Evolutionary conservation across 495 filamentous ascomycete species (phyloP).

Genomic region (Talaromyces trachyspermus): DNA sequence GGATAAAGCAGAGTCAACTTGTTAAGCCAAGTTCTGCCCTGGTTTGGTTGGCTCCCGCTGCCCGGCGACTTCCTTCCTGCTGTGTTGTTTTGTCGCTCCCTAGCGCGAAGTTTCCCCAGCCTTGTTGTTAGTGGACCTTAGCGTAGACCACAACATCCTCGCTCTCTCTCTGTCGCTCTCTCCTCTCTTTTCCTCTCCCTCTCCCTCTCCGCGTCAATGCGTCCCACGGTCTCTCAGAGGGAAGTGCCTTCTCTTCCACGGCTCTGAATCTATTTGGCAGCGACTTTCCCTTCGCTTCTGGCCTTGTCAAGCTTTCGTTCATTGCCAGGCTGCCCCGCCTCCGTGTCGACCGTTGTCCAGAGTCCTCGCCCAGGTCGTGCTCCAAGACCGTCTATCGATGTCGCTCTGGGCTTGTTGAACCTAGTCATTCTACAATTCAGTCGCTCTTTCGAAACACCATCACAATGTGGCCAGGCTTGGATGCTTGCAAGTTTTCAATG

Average conservation of each 20-base stretch:
- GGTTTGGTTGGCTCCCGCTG: too few species aligned
- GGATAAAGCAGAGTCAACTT: background rate
- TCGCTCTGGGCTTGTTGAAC: too few species aligned
- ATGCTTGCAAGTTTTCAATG: conserved; percentile 28
- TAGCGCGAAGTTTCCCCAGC: conserved; percentile 9
- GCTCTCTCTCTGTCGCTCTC: conserved; percentile 20
- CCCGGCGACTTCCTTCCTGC: background rate
- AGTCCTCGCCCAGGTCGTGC: background rate
- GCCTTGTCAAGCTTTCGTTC: background rate
- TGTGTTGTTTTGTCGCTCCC: conserved; percentile 5
- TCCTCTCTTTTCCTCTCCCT: conserved; percentile 11
- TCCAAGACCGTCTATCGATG: background rate
- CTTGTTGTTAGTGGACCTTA: conserved; percentile 1
- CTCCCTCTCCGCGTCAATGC: conserved; percentile 5
- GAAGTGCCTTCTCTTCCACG: background rate
- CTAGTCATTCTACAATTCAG: background rate
- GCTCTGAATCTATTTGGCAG: background rate
- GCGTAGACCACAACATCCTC: conserved; percentile 10
- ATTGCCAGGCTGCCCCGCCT: conserved; percentile 3
- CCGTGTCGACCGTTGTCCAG: background rate
- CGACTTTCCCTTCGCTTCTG: background rate
- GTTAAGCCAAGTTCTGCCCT: background rate
- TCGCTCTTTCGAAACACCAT: conserved; percentile 1
- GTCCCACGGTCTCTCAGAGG: background rate
- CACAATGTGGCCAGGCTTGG: conserved; percentile 9